These are phyloP conservation scores for Ephemerocybe angulata DNA, from an alignment of 768 basidiomycete species.

Conservation along the genomic window DNA sequence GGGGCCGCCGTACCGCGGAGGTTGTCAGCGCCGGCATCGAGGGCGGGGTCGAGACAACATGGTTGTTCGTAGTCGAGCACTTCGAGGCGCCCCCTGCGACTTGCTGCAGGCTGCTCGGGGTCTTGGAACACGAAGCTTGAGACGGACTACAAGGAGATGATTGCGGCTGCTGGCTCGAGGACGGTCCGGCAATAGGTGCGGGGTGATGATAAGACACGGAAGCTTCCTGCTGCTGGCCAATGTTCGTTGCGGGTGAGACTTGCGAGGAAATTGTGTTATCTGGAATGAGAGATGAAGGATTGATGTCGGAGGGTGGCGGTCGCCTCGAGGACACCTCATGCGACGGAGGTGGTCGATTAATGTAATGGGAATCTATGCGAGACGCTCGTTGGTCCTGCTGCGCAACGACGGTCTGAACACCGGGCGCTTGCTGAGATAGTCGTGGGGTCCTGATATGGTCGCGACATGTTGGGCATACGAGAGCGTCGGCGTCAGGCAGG, in stretches of 20 bases:
- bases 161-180: slow-evolving; percentile 8
- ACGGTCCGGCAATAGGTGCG: background rate
- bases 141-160: too few relatives aligned
- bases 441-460: slow-evolving; percentile 29
- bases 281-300: slow-evolving; percentile 3
- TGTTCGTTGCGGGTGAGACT: background rate
- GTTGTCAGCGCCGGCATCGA: background rate
- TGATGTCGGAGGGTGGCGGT: slow-evolving; percentile 15
- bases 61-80: too few relatives aligned
- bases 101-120: too few relatives aligned
- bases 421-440: background rate
- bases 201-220: slow-evolving; percentile 3
- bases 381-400: background rate
- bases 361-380: background rate
- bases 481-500: slow-evolving; percentile 25
- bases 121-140: too few relatives aligned
- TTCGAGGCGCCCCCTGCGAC: too few relatives aligned
- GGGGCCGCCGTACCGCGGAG: slow-evolving; percentile 5
- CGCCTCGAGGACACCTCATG: background rate
- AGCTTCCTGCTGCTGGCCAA: background rate
- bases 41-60: slow-evolving; percentile 3
- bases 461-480: slow-evolving; percentile 50
- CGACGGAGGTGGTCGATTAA: background rate
- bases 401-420: background rate
- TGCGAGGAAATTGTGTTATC: background rate